Percentiles rank a stretch among this genome's conserved stretches.
Conservation (phyloP, 768 basidiomycete genomes). For the Tephrocybe sp. region DNA sequence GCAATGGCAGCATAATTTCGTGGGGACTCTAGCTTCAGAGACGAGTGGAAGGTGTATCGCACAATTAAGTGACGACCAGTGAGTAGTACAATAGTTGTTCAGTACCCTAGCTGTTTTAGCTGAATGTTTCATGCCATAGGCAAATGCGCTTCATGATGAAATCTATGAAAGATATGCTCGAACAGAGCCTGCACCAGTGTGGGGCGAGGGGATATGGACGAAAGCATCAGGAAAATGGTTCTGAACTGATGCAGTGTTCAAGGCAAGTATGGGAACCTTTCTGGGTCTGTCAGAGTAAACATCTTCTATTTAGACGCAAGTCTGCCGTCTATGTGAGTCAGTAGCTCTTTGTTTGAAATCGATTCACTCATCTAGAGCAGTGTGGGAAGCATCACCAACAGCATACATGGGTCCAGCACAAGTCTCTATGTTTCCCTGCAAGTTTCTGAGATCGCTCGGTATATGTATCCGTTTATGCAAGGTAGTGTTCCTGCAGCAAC, state of each 20-base stretch:
- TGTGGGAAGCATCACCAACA: constrained; percentile 37
- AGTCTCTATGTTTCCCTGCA: constrained; percentile 30
- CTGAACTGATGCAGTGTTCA: constrained; percentile 35
- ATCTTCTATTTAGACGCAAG: constrained; percentile 31
- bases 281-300: neutral
- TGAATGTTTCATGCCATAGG: constrained; percentile 19
- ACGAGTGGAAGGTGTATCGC: constrained; percentile 36
- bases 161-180: constrained; percentile 28
- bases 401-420: constrained; percentile 35
- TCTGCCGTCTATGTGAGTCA: constrained; percentile 40
- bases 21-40: constrained; percentile 30
- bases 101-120: too few species aligned
- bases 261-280: constrained; percentile 23
- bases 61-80: constrained; percentile 29
- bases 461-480: neutral
- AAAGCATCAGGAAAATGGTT: constrained; percentile 20
- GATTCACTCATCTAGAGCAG: constrained; percentile 18
- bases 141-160: constrained; percentile 26
- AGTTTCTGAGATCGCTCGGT: constrained; percentile 23
- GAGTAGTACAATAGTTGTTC: too few species aligned
- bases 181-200: constrained; percentile 29
- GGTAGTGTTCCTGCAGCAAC: too few species aligned
- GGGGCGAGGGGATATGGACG: constrained; percentile 28
- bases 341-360: neutral
- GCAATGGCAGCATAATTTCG: constrained; percentile 29